Evolutionary conservation across 169 alveolate species (phyloP).

Genomic region (Eimeria falciformis): DNA sequence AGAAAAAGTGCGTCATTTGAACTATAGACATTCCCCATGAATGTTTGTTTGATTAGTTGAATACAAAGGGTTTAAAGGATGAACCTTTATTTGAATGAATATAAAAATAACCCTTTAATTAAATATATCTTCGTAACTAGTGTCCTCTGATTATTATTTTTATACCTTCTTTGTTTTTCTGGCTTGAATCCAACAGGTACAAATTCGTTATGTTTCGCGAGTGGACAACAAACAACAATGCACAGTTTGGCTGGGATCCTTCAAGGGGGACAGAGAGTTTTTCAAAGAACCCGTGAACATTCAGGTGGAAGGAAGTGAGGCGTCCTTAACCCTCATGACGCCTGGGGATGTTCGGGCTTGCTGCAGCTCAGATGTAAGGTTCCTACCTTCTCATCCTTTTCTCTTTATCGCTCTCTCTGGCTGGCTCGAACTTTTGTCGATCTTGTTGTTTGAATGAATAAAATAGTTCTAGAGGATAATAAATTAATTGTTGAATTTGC

Average conservation of each 20-base stretch:
- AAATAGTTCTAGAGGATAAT: no score
- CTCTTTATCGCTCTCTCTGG: no score
- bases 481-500: background rate
- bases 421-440: no score
- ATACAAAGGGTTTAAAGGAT: no score
- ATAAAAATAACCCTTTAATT: no score
- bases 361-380: conserved; percentile 11
- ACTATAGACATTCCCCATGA: no score
- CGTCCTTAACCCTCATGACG: background rate
- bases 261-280: conserved; percentile 31
- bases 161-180: background rate
- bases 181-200: background rate
- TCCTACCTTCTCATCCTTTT: no score
- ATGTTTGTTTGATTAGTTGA: no score
- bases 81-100: no score
- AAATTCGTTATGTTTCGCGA: conserved; percentile 32
- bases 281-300: background rate
- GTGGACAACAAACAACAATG: conserved; percentile 36
- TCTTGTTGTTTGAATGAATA: no score
- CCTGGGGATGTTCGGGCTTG: conserved; percentile 2
- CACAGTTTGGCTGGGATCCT: conserved; percentile 25
- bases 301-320: conserved; percentile 6
- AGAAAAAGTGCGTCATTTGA: conserved; percentile 1
- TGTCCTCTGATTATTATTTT: background rate
- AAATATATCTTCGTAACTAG: no score